phyloP scores from a whole-genome alignment of 148 eudicot species.

The Nepenthes mirabilis region DNA sequence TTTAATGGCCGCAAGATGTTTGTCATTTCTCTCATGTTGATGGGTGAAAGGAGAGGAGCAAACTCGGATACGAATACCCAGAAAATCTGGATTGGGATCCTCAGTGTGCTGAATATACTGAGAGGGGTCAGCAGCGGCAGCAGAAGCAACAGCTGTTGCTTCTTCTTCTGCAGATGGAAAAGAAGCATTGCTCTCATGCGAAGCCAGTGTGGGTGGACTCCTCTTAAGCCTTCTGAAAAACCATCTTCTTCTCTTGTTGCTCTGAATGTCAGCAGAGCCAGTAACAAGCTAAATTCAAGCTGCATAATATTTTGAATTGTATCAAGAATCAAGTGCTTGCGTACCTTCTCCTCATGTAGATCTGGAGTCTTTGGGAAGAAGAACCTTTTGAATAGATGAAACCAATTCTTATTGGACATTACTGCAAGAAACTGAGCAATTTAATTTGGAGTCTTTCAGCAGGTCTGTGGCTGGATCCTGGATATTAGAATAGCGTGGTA shows the following conservation, averaged over 20 bases:
- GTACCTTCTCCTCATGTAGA: constrained; percentile 41
- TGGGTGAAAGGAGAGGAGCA: background rate
- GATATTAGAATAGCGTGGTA: too few species aligned
- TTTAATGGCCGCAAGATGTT: constrained; percentile 36
- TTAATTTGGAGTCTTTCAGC: too few species aligned
- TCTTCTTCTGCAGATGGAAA: background rate
- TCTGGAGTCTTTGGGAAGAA: constrained; percentile 27
- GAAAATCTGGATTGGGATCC: background rate
- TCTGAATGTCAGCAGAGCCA: constrained; percentile 5
- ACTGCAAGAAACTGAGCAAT: background rate
- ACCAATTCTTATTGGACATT: constrained; percentile 71
- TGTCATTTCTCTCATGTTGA: background rate
- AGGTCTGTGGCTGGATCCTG: too few species aligned
- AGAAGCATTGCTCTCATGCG: background rate
- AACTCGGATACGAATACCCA: background rate
- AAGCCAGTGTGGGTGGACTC: constrained; percentile 6
- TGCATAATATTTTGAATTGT: too few species aligned
- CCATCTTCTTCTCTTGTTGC: constrained; percentile 50
- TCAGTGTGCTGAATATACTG: constrained; percentile 1
- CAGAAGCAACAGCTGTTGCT: background rate
- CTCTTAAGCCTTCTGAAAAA: constrained; percentile 23
- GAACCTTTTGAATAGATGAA: constrained; percentile 31
- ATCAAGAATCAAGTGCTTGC: constrained; percentile 11
- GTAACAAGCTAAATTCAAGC: background rate
- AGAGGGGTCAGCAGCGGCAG: constrained; percentile 1